Evolutionary conservation across 768 basidiomycete genomes (phyloP), one percentile per base, ranked within the genome.

Genomic region (Mycena epipterygia): DNA sequence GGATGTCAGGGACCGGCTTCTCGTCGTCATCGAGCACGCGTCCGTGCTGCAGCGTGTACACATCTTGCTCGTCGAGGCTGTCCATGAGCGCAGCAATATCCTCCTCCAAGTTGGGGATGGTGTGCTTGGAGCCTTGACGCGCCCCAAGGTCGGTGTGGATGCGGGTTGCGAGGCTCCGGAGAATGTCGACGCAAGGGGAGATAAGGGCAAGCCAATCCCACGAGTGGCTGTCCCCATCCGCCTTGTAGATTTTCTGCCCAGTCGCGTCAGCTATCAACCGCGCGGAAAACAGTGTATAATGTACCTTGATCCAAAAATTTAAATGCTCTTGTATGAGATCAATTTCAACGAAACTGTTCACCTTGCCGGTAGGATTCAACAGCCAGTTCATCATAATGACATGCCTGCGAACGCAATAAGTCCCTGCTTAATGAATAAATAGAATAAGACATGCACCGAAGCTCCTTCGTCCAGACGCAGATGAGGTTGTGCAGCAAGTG

Each of bases 321-420:
- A 55, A 17, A 53, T 82, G 82, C 44, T 82, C 80, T 46, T 83
- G 81, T 29, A 83, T 53, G 0, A 81, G 73, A 39, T 82, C 81
- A 0, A 82, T 71, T 27, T 77, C 74, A 0, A 81, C 65, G 35
- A 66, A 82, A 2, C 57, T 23, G 48, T 77, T 74, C 0, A 56
- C 35, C 44, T 74, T 72, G 9, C 79, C 79, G 0, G 76, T 73
- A 0, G 79, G 74, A 70, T 80, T 80, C 3, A 79, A 64, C 0
- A 83, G 77, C 81, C 82, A 83, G 44, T 83, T 83, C 0, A 79
- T 75, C 2, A 82, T 35, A 0, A 82, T 69, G 25, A 78, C 67
- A 6, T 73, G 30, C 12, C 81, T 81, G 23, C 0, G 32, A 39
- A 23, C 44, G 6, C 19, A 35, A 12, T 23, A 21, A 48, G 64